Evolutionary conservation across 140 eudicot species (phyloP).

Genomic region (Oenanthe javanica): DNA sequence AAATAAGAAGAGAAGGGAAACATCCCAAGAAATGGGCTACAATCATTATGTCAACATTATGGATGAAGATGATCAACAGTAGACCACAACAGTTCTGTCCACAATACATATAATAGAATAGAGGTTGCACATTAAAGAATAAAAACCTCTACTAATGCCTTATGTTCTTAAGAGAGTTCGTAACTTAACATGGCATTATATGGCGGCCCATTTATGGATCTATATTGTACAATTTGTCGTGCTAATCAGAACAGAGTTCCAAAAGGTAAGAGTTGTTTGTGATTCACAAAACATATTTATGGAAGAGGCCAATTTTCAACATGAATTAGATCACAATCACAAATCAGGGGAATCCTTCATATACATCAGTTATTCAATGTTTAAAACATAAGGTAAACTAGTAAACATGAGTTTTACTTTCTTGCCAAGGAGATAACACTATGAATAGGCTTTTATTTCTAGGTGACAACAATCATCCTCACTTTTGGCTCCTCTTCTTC

Average conservation of each 20-base stretch:
- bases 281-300: neutral
- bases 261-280: neutral
- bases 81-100: neutral
- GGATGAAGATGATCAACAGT: constrained; percentile 27
- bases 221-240: neutral
- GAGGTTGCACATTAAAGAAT: neutral
- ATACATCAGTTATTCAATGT: neutral
- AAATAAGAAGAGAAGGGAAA: constrained; percentile 4
- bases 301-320: neutral
- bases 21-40: constrained; percentile 20
- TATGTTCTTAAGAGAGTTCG: neutral
- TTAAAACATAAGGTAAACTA: constrained; percentile 1
- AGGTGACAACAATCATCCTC: neutral
- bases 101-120: neutral
- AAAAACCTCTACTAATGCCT: neutral
- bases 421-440: neutral
- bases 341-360: neutral
- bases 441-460: constrained; percentile 2
- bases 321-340: neutral
- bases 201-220: neutral
- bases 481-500: constrained; percentile 82
- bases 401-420: neutral
- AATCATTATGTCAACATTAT: constrained; percentile 32
- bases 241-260: neutral
- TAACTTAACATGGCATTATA: neutral